Evolutionary conservation across 2,329 filamentous ascomycete species (phyloP), one percentile per base, ranked within the genome.

Genomic region (Sporothrix dimorphospora): DNA sequence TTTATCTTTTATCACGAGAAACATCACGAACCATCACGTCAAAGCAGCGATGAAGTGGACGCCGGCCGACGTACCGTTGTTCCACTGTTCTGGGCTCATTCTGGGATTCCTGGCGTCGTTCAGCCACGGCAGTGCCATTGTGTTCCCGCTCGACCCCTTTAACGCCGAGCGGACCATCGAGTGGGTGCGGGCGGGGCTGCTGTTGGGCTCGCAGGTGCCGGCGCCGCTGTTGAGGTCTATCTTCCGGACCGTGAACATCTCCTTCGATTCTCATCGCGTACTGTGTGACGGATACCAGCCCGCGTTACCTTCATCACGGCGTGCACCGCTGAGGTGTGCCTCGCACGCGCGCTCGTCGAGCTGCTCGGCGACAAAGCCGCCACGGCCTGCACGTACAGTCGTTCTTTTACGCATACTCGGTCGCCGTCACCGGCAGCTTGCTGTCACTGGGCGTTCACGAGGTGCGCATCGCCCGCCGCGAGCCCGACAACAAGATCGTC

Each of bases 161-260:
- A 90, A 93, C 76, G 85, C 91, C 1, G 80, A 82, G 4, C 88
- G 91, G 0, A 91, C 90, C 1, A 84, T 94, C 45, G 84, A 84
- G 57, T 90, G 91, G 70, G 88, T 95, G 24, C 53, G 53, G 11
- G 30, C 53, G 12, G 53, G 53, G 1, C 53, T 55, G 14, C 24
- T 24, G 6, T 24, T 24, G 9, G 53, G 53, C 21, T 55, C 53
- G 11, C 53, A 55, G 53, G 53, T 55, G 21, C 53, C 53, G 11
- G 53, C 24, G 4, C 53, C 24, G 9, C 12, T 55, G 21, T 30
- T 55, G 53, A 24, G 30, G 24, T 34, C 53, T 4, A 55, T 55
- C 9, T 9, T 30, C 11, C 24, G 24, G 3, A 24, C 12, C 53
- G 30, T 55, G 53, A 55, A 55, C 24, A 16, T 55, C 12, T 24